phyloP scores from a whole-genome alignment of 805 yeast genomes.

The Ogataea chonburiensis region DNA sequence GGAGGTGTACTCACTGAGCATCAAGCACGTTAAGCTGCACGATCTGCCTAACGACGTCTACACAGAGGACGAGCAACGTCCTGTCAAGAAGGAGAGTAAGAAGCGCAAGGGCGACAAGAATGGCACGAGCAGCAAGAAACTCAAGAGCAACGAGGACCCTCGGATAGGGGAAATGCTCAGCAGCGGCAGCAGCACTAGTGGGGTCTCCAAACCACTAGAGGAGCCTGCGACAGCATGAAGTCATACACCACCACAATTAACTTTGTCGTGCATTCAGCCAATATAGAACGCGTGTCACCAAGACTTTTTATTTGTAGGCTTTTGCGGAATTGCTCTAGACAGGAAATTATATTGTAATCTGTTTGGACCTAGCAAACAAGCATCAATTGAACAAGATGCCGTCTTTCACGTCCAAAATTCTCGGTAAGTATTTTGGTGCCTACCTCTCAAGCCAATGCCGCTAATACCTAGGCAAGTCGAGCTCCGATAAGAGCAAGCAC shows the following conservation, averaged over 20 bases:
- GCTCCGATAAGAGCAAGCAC: conserved; percentile 22
- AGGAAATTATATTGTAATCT: background rate
- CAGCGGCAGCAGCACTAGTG: conserved; percentile 12
- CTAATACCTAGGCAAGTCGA: conserved; percentile 20
- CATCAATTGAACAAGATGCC: conserved; percentile 21
- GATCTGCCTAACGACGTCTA: conserved; percentile 87
- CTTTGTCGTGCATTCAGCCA: conserved; percentile 6
- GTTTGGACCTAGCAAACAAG: background rate
- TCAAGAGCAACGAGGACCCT: conserved; percentile 22
- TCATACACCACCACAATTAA: conserved; percentile 3
- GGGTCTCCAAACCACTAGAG: conserved; percentile 7
- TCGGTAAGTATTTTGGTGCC: conserved; percentile 21
- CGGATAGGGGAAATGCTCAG: conserved; percentile 7
- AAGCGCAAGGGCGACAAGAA: conserved; percentile 47
- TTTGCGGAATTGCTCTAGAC: conserved; percentile 6
- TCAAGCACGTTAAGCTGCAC: conserved; percentile 71
- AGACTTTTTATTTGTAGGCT: conserved; percentile 2
- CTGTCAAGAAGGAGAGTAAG: conserved; percentile 54
- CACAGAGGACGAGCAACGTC: conserved; percentile 74
- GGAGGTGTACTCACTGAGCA: conserved; percentile 55
- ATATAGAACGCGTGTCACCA: conserved; percentile 3
- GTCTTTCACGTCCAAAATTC: conserved; percentile 27
- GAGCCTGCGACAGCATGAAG: conserved; percentile 9
- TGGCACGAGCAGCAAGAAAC: conserved; percentile 32
- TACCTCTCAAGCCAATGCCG: background rate